Evolutionary conservation across 2,329 filamentous ascomycete genomes (phyloP).

Genomic region (Xylariales sp.): DNA sequence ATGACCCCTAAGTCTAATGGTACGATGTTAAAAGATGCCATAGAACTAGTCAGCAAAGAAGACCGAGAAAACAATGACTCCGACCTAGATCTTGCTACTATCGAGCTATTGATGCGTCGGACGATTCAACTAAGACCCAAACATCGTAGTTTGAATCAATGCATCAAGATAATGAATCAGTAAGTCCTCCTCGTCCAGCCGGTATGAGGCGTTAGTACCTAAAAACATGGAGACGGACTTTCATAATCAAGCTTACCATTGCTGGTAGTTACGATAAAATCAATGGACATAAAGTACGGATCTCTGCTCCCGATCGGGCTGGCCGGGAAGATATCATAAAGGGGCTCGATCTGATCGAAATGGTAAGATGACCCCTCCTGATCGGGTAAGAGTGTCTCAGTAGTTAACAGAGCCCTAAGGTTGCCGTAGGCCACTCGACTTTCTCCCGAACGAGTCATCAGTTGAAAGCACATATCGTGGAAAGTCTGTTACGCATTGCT

Average conservation of each 20-base stretch:
- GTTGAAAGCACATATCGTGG: constrained; percentile 1
- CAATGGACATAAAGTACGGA: background rate
- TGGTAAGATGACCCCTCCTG: background rate
- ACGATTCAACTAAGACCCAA: constrained; percentile 1
- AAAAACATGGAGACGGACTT: background rate
- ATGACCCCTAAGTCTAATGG: background rate
- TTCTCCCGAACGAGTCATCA: constrained; percentile 7
- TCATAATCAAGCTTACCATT: background rate
- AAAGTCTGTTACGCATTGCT: background rate
- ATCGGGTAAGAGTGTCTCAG: background rate
- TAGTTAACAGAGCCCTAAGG: constrained; percentile 4
- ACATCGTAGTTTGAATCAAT: background rate
- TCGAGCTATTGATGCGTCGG: constrained; percentile 1
- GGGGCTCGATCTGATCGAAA: constrained; percentile 2
- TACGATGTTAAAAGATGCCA: background rate
- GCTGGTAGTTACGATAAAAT: constrained; percentile 1
- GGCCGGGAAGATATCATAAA: background rate
- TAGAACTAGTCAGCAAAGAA: background rate
- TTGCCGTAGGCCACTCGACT: constrained; percentile 5
- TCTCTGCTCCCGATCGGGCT: background rate
- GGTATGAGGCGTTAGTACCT: background rate
- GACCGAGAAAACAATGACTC: constrained; percentile 8
- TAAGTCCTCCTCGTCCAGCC: background rate
- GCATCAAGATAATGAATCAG: constrained; percentile 1
- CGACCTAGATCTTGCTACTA: constrained; percentile 5